A percentile compares a stretch with the other conserved stretches of the same genome.
These are phyloP conservation scores for Kentomonas sorsogonicus DNA, from an alignment of 208 protist genomes.

Conservation along the genomic window DNA sequence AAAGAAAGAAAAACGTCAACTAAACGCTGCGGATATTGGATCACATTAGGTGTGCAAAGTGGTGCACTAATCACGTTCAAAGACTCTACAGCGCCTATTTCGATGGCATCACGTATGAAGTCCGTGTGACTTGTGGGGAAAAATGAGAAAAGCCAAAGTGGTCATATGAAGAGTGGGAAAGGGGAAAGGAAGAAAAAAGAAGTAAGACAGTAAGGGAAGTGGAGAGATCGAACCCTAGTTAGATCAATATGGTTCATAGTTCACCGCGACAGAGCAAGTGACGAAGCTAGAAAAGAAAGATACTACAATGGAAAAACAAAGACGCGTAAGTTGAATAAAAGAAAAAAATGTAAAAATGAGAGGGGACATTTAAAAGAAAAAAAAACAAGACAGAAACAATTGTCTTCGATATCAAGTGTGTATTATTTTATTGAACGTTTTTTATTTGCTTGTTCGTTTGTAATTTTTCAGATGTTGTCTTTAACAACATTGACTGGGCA, in stretches of 20 bases:
- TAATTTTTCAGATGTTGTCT: no score
- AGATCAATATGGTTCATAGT: no score
- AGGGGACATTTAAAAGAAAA: background rate
- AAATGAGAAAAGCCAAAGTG: background rate
- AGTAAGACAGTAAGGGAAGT: constrained; percentile 5
- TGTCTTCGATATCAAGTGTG: background rate
- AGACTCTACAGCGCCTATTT: no score
- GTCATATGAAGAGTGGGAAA: background rate
- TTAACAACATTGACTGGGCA: no score
- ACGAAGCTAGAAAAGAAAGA: background rate
- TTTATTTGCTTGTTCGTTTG: no score
- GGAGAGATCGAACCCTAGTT: no score
- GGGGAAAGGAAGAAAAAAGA: background rate
- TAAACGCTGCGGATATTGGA: background rate
- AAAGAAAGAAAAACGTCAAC: constrained; percentile 5
- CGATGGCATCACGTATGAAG: no score
- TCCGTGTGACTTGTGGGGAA: no score
- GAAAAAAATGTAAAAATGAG: constrained; percentile 7
- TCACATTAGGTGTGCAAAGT: constrained; percentile 3
- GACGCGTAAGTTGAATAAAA: background rate
- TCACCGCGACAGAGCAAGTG: background rate
- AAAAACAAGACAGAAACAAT: constrained; percentile 7
- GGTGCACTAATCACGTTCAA: no score
- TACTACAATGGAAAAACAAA: background rate
- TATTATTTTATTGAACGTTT: no score